These are phyloP conservation scores for Dioscorea cayenensis DNA, from an alignment of 116 monocot genomes.

Conservation along the genomic window DNA sequence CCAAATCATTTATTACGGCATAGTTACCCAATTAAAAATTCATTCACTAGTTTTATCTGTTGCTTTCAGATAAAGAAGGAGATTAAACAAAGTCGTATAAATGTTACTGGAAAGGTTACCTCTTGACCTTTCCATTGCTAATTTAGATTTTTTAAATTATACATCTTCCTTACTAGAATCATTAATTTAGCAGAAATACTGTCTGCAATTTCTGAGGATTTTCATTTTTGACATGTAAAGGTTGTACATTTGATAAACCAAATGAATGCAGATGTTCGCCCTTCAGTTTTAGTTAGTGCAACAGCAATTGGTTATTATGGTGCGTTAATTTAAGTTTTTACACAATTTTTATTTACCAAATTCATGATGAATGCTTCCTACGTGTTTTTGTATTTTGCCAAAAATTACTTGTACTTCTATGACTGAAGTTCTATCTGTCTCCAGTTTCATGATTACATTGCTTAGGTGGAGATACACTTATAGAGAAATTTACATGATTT, in stretches of 20 bases:
- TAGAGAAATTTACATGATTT: no score
- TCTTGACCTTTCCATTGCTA: slow-evolving; percentile 1
- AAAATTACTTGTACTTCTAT: no score
- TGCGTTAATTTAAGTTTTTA: slow-evolving; percentile 10
- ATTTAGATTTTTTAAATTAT: slow-evolving; percentile 3
- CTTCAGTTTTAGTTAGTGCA: slow-evolving; percentile 86
- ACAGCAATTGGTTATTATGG: slow-evolving; percentile 94
- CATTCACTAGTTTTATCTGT: background rate
- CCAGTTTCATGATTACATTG: no score
- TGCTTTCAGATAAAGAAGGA: slow-evolving; percentile 68
- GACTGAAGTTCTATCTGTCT: no score
- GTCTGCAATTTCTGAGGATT: background rate
- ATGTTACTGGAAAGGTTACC: slow-evolving; percentile 59
- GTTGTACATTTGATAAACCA: slow-evolving; percentile 66
- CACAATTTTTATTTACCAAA: background rate
- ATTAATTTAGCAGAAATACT: background rate
- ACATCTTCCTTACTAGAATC: background rate
- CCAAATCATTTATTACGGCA: no score
- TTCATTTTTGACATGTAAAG: slow-evolving; percentile 25
- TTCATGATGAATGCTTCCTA: no score
- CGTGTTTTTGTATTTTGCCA: no score
- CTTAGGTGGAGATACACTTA: no score
- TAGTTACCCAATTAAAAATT: no score
- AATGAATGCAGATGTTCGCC: slow-evolving; percentile 28
- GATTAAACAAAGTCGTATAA: slow-evolving; percentile 67